A percentile compares a stretch with the other conserved stretches of the same genome.
phyloP scores from a whole-genome alignment of 75 land plant species.

The Chamaecyparis obtusa region DNA sequence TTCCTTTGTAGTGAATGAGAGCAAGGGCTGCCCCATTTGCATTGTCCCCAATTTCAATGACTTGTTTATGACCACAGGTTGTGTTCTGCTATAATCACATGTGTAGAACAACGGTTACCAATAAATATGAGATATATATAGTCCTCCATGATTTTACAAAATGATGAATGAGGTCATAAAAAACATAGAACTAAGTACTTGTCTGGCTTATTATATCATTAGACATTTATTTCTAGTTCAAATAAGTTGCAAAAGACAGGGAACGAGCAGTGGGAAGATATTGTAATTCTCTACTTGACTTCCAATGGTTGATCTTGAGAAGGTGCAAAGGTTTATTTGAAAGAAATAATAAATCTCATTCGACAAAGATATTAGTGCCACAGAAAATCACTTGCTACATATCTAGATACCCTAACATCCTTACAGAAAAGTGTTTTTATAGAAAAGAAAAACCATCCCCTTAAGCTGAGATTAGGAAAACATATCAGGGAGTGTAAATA shows the following conservation, averaged over 20 bases:
- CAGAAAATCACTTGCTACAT: neutral
- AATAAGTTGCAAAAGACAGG: neutral
- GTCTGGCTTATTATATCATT: neutral
- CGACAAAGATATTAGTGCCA: neutral
- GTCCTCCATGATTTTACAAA: neutral
- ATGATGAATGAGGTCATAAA: neutral
- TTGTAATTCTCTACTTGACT: neutral
- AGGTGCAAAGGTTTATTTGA: neutral
- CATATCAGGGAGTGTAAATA: neutral
- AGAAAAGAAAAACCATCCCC: neutral
- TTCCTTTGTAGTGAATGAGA: conserved; percentile 53
- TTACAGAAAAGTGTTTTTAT: neutral
- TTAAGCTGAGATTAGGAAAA: neutral
- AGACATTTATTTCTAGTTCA: neutral
- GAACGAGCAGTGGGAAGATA: neutral
- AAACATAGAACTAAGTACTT: neutral
- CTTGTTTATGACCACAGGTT: conserved; percentile 58
- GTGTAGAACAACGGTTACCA: neutral
- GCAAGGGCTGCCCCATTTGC: conserved; percentile 56
- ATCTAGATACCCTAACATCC: neutral
- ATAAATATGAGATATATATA: neutral
- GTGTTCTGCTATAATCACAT: conserved; percentile 30
- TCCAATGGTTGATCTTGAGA: neutral
- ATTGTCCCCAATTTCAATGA: conserved; percentile 33
- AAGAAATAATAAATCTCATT: neutral